Conservation (phyloP, 208 protist species). For the Blechomonas ayalai region DNA sequence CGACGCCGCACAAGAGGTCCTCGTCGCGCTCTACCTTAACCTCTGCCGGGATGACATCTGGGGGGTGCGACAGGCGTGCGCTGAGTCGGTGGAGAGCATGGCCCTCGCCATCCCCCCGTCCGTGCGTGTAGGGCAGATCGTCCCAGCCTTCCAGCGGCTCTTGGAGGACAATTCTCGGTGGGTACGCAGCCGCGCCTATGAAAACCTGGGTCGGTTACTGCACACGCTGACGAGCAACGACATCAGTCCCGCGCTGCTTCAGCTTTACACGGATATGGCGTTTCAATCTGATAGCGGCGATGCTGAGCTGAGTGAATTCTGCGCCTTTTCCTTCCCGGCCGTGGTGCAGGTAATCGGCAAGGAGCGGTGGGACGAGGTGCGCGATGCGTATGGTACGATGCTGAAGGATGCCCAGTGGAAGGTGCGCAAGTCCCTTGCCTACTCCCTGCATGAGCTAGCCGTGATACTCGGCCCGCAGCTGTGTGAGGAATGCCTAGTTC, state of each 20-base stretch:
- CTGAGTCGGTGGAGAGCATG: slow-evolving; percentile 77
- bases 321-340: slow-evolving; percentile 92
- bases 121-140: slow-evolving; percentile 43
- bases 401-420: slow-evolving; percentile 95
- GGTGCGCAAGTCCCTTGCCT: slow-evolving; percentile 92
- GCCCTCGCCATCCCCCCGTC: slow-evolving; percentile 45
- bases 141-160: slow-evolving; percentile 61
- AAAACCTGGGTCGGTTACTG: slow-evolving; percentile 88
- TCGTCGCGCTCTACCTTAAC: slow-evolving; percentile 81
- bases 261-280: slow-evolving; percentile 91
- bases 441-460: slow-evolving; percentile 93
- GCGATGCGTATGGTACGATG: slow-evolving; percentile 89
- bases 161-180: slow-evolving; percentile 88
- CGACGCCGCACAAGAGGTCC: slow-evolving; percentile 35
- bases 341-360: slow-evolving; percentile 86
- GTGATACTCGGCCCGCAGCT: slow-evolving; percentile 84
- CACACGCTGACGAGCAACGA: slow-evolving; percentile 81
- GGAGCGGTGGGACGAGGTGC: slow-evolving; percentile 82
- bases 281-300: slow-evolving; percentile 84
- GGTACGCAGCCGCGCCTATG: slow-evolving; percentile 89
- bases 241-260: slow-evolving; percentile 75
- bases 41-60: slow-evolving; percentile 94
- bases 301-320: slow-evolving; percentile 86
- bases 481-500: slow-evolving; percentile 77
- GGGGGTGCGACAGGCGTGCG: slow-evolving; percentile 94